Conservation (phyloP, 192 early-diverging fungal species). For the Backusella tarrabulga region DNA sequence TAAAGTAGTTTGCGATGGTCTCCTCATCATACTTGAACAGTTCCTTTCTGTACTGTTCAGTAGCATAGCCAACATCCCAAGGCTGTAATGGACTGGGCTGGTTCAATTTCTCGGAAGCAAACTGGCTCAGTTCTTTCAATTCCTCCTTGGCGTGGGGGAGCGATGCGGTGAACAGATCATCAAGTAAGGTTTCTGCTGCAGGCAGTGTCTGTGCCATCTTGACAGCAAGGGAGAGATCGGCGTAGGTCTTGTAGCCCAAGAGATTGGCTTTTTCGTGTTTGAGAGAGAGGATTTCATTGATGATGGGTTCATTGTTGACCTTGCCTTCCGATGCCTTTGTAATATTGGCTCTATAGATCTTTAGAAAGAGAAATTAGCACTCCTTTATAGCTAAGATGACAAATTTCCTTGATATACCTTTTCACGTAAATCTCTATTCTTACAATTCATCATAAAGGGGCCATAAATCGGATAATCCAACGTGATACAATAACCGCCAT, state of each 20-base stretch:
- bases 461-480: conserved; percentile 50
- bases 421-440: conserved; percentile 50
- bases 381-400: background rate
- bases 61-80: conserved; percentile 50
- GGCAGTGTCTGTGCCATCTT: conserved; percentile 54
- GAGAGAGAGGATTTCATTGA: conserved; percentile 53
- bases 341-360: conserved; percentile 51
- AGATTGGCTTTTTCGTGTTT: conserved; percentile 50
- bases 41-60: conserved; percentile 55
- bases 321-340: conserved; percentile 49
- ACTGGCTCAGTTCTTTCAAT: conserved; percentile 38
- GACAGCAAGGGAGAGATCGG: conserved; percentile 50
- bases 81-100: conserved; percentile 40
- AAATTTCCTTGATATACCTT: conserved; percentile 21
- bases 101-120: conserved; percentile 39
- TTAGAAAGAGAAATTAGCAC: background rate
- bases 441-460: conserved; percentile 59
- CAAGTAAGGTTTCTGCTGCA: conserved; percentile 43
- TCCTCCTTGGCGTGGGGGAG: conserved; percentile 43
- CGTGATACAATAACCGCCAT: conserved; percentile 52
- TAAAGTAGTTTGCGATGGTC: conserved; percentile 52
- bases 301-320: conserved; percentile 51
- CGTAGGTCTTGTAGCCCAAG: conserved; percentile 47
- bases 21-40: conserved; percentile 52
- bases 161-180: conserved; percentile 45